These are phyloP conservation scores for Talaromyces sp. DNA, from an alignment of 2,329 filamentous ascomycete species.

Conservation along the genomic window DNA sequence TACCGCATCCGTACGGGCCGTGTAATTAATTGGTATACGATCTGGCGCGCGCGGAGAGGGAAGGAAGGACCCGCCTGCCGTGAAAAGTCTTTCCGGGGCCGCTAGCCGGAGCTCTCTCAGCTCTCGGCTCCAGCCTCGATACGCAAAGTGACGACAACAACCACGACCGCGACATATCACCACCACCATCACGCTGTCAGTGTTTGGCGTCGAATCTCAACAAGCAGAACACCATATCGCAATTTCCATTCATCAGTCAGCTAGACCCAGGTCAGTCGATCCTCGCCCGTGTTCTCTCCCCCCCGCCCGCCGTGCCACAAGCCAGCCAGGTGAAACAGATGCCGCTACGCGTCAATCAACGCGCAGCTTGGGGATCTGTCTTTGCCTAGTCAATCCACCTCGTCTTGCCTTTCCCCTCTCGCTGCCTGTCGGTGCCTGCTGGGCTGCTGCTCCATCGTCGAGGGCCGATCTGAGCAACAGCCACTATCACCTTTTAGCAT, in stretches of 20 bases:
- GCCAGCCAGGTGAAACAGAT: slow-evolving; percentile 10
- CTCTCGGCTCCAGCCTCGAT: not conserved
- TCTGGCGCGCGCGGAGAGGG: not conserved
- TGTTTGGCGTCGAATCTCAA: not conserved
- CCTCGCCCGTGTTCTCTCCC: not conserved
- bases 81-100: not conserved
- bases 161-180: not conserved
- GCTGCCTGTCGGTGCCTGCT: not conserved
- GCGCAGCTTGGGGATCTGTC: slow-evolving; percentile 6
- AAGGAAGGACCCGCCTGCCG: slow-evolving; percentile 2
- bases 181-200: not conserved
- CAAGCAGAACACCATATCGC: not conserved
- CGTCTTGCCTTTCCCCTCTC: not conserved
- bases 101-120: not conserved
- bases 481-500: not conserved
- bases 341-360: slow-evolving; percentile 12
- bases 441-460: not conserved
- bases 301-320: slow-evolving; percentile 5
- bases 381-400: slow-evolving; percentile 6
- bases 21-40: not conserved
- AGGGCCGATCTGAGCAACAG: slow-evolving; percentile 7
- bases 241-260: not conserved
- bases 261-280: slow-evolving; percentile 9
- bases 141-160: not conserved
- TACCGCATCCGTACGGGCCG: not conserved